Conservation (phyloP, 306 rosid genomes). For the Psophocarpus tetragonolobus region DNA sequence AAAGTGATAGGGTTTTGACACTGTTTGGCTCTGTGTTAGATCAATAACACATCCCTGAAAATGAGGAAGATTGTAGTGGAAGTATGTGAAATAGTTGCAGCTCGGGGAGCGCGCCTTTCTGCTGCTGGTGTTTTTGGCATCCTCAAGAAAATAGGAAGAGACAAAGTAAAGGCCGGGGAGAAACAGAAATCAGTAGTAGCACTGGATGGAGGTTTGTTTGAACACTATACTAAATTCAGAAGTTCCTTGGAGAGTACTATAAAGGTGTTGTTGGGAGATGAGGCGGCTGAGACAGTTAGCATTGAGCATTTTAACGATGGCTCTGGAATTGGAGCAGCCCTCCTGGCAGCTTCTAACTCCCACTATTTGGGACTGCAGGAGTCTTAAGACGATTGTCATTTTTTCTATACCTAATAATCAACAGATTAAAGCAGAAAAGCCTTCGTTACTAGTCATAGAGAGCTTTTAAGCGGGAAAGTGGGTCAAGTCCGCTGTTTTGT, state of each 20-base stretch:
- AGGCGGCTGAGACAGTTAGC: conserved; percentile 56
- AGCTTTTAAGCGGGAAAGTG: conserved; percentile 31
- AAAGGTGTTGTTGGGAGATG: conserved; percentile 78
- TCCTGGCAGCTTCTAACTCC: conserved; percentile 94
- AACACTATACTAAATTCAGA: conserved; percentile 79
- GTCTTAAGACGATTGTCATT: conserved; percentile 39
- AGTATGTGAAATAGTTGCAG: conserved; percentile 76
- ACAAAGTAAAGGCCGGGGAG: conserved; percentile 60
- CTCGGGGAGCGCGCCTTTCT: conserved; percentile 83
- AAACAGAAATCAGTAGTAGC: conserved; percentile 78
- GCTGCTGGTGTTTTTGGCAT: conserved; percentile 88
- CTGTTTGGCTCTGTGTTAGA: conserved; percentile 43
- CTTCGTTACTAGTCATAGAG: conserved; percentile 40
- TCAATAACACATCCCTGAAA: conserved; percentile 71
- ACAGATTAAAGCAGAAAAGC: conserved; percentile 38
- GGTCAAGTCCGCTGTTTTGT: conserved; percentile 27
- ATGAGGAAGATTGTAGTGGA: conserved; percentile 62
- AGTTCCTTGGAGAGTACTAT: conserved; percentile 74
- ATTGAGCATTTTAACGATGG: conserved; percentile 82
- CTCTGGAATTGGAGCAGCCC: conserved; percentile 95
- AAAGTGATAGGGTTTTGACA: not conserved
- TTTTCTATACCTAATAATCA: conserved; percentile 42
- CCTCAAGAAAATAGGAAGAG: conserved; percentile 89
- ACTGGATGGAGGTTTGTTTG: conserved; percentile 90
- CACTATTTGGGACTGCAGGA: conserved; percentile 67